Percentiles rank a stretch among this genome's conserved stretches.
These are phyloP conservation scores for Ogataea paraovalis DNA, from an alignment of 805 yeast species.

Conservation along the genomic window DNA sequence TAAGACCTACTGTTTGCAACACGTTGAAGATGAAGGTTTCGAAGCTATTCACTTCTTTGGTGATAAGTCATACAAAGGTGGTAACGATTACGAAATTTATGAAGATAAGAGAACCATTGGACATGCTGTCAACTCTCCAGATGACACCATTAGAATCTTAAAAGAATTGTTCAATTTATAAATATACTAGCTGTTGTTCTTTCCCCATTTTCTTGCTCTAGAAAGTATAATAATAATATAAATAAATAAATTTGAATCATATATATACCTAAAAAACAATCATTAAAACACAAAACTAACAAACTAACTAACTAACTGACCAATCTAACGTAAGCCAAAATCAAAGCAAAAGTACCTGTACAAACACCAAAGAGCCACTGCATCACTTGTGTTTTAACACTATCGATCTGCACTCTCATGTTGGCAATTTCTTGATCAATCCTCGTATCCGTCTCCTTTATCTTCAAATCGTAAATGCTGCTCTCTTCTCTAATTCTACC, in stretches of 20 bases:
- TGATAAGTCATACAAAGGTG: constrained; percentile 95
- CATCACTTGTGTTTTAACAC: constrained; percentile 93
- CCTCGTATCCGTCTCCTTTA: constrained; percentile 90
- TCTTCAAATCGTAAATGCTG: constrained; percentile 86
- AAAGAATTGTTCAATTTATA: constrained; percentile 70
- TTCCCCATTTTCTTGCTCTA: not conserved
- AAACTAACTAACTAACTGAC: constrained; percentile 25
- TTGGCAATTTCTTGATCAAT: constrained; percentile 94
- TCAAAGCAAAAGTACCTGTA: constrained; percentile 95
- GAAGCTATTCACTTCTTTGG: constrained; percentile 94
- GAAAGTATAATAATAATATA: not conserved
- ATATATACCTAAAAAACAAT: not conserved
- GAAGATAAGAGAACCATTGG: constrained; percentile 90
- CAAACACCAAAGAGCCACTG: constrained; percentile 99
- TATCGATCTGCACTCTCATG: constrained; percentile 91
- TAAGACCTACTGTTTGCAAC: constrained; percentile 95
- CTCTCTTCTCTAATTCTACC: constrained; percentile 94
- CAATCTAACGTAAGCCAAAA: constrained; percentile 85
- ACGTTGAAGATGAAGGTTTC: constrained; percentile 82
- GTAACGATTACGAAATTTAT: constrained; percentile 98
- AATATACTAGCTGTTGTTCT: constrained; percentile 2
- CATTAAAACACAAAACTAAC: no score
- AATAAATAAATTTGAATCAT: not conserved
- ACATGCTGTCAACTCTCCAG: constrained; percentile 87
- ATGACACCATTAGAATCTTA: constrained; percentile 81